Base-by-base conservation (phyloP, 148 eudicot genomes). In the Amaranthus hypochondriacus region DNA sequence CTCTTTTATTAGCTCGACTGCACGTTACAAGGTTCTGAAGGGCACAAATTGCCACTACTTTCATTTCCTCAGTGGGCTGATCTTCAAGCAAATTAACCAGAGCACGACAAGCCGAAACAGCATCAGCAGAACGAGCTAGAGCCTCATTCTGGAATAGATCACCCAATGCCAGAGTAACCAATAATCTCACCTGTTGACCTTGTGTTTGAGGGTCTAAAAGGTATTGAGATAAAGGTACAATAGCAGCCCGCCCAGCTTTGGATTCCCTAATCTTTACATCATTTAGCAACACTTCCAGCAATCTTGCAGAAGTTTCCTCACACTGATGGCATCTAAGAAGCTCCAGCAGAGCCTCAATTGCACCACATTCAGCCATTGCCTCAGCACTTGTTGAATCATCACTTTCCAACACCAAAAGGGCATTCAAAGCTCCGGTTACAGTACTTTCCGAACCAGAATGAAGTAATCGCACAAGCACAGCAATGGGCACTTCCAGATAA, bases 361-460 rank as follows among this genome's bases (percentile, higher is more conserved):
- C 99, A 63, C 97, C 99, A 80, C 99, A 86, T 83, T 95, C 97
- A 72, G 97, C 96, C 97, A 95, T 95, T 68, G 94, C 99, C 75
- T 85, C 92, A 71, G 94, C 97, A 73, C 94, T 92, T 62, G 90
- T 82, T 46, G 92, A 82, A 83, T 95, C 99, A 79, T 95, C 97
- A 81, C 87, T 92, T 82, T 95, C 99, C 80, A 95, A 78, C 53
- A 95, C 99, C 42, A 95, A 83, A 76, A 95, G 99, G 72, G 99
- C 97, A 86, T 92, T 95, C 68, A 95, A 76, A 9, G 97, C 97
- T 60, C 96, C 99, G 73, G 78, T 71, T 51, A 92, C 91, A 14
- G 99, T 95, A 80, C 81, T 77, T 77, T 95, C 97, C 9, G 92
- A 84, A 69, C 93, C 90, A 70, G 99, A 95, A 72, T 89, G 97